phyloP scores from a whole-genome alignment of 2,329 filamentous ascomycete genomes.

The Ophidiomyces ophidiicola region DNA sequence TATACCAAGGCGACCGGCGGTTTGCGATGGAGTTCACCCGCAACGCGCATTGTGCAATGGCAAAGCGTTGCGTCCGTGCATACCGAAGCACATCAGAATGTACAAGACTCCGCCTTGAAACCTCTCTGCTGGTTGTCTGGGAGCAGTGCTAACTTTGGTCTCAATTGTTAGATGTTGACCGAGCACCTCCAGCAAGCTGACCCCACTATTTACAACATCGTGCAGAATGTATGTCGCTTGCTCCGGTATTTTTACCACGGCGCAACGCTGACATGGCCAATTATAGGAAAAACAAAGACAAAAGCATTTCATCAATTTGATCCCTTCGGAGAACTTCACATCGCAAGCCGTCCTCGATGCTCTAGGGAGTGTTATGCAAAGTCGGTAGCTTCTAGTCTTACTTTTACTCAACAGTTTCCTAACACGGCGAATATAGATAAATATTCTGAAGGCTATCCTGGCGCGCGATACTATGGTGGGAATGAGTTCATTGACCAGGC shows the following conservation, averaged over 20 bases:
- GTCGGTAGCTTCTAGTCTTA: constrained; percentile 38
- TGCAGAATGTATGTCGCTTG: constrained; percentile 58
- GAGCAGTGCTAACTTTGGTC: constrained; percentile 8
- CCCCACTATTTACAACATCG: constrained; percentile 73
- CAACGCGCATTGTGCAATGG: constrained; percentile 22
- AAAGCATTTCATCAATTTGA: constrained; percentile 96
- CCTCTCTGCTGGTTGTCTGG: neutral
- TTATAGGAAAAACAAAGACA: constrained; percentile 82
- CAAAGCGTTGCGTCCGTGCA: constrained; percentile 30
- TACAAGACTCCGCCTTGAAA: constrained; percentile 15
- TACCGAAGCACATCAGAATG: constrained; percentile 33
- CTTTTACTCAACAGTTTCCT: neutral
- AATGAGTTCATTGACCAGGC: constrained; percentile 93
- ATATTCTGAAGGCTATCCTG: constrained; percentile 96
- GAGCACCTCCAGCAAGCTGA: constrained; percentile 72
- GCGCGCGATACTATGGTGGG: constrained; percentile 89
- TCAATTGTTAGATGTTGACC: constrained; percentile 56
- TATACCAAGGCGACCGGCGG: constrained; percentile 19
- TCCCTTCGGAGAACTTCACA: constrained; percentile 91
- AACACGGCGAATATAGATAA: constrained; percentile 53
- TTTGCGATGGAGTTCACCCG: constrained; percentile 17
- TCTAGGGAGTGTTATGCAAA: constrained; percentile 88
- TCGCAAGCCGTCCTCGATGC: constrained; percentile 87
- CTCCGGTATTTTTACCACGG: neutral
- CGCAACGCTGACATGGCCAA: constrained; percentile 8